Conservation (phyloP, 768 basidiomycete species). For the Plicaturopsis crispa region DNA sequence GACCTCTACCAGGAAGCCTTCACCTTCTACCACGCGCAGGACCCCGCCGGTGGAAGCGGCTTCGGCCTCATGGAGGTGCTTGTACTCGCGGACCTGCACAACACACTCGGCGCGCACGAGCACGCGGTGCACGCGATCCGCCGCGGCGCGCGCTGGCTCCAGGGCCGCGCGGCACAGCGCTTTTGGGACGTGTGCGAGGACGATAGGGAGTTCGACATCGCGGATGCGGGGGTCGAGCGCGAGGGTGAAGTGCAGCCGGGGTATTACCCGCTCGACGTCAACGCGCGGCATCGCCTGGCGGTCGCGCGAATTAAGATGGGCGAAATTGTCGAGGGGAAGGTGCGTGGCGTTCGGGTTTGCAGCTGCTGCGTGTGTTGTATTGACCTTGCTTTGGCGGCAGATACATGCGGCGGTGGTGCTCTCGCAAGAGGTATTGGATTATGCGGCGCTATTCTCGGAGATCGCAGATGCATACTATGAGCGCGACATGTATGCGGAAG, state of each 20-base stretch:
- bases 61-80: constrained; percentile 69
- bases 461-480: constrained; percentile 84
- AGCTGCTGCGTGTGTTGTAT: background rate
- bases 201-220: constrained; percentile 80
- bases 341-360: constrained; percentile 22
- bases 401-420: constrained; percentile 71
- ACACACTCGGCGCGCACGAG: constrained; percentile 60
- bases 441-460: constrained; percentile 72
- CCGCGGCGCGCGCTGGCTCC: constrained; percentile 84
- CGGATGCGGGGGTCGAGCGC: constrained; percentile 4
- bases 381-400: constrained; percentile 27
- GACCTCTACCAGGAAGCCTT: constrained; percentile 69
- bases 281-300: constrained; percentile 78
- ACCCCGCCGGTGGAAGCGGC: constrained; percentile 19
- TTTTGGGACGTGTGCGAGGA: constrained; percentile 82
- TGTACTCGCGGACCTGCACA: constrained; percentile 79
- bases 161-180: constrained; percentile 63
- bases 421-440: constrained; percentile 64
- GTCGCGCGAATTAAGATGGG: constrained; percentile 77
- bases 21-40: constrained; percentile 49
- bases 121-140: constrained; percentile 63
- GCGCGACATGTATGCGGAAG: constrained; percentile 67
- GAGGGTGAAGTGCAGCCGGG: constrained; percentile 38
- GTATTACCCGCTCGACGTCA: constrained; percentile 58
- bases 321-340: constrained; percentile 76